Base-by-base conservation (phyloP, 352 stramenopile genomes). In the Achlya hypogyna region DNA sequence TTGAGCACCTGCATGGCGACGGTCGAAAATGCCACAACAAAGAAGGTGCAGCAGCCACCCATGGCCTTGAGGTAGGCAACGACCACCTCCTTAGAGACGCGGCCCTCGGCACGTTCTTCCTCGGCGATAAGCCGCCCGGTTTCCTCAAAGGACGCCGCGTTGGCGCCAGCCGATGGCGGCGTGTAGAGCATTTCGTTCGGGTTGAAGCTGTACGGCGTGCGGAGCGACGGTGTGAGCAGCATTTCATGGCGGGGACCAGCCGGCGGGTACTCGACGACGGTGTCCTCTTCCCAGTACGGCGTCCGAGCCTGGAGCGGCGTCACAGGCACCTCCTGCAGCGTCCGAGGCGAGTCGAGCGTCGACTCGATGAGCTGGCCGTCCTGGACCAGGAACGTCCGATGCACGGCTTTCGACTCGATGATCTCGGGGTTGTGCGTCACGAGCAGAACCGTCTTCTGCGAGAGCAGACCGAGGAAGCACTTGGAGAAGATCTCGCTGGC, bases 401-500 rank as follows among this genome's bases (percentile, higher is more conserved):
- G 5, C 9, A 67, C 60, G 0, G 34, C 31, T 1, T 18, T 9
- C 47, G 60, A 67, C 18, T 54, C 60, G 38, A 67, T 67, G 51
- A 67, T 56, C 31, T 67, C 60, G 1, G 60, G 47, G 45, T 67
- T 67, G 49, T 97, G 92, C 10, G 89, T 96, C 0, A 94, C 90
- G 27, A 96, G 75, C 40, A 97, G 64, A 4, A 96, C 75, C 25
- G 78, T 88, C 51, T 75, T 75, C 63, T 86, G 22, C 20, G 69
- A 53, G 22, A 95, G 69, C 12, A 77, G 25, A 5, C 73, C 56
- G n/a, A 56, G 51, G 54, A 97, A 88, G 62, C 81, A 93, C 32
- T 96, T 69, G 14, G 89, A 63, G 68, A 97, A 97, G n/a, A 97
- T 65, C 71, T 93, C 81, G 53, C 81, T 83, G 23, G 78, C 88